phyloP scores from a whole-genome alignment of 2,329 filamentous ascomycete genomes.

The Tothia fuscella region DNA sequence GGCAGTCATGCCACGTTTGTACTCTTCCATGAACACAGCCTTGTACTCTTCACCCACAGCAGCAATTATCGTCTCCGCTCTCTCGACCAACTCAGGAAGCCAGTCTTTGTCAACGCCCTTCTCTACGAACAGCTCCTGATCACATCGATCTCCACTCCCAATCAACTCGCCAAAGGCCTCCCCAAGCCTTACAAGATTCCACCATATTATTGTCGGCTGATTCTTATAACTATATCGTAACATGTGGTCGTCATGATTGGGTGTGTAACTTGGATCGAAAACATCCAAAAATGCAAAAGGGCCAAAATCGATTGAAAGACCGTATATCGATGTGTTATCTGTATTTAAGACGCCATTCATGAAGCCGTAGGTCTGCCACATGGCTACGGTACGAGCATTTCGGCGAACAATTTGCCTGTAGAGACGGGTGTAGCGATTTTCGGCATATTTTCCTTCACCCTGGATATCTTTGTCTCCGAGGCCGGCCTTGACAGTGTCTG shows the following conservation, averaged over 20 bases:
- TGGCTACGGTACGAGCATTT: slow-evolving; percentile 78
- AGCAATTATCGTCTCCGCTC: slow-evolving; percentile 75
- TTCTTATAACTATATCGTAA: slow-evolving; percentile 86
- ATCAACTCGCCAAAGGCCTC: slow-evolving; percentile 83
- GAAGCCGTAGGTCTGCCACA: slow-evolving; percentile 98
- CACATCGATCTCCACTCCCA: slow-evolving; percentile 60
- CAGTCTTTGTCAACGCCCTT: slow-evolving; percentile 62
- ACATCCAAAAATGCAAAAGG: slow-evolving; percentile 97
- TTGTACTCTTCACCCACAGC: slow-evolving; percentile 80
- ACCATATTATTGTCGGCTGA: slow-evolving; percentile 95
- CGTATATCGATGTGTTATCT: slow-evolving; percentile 87
- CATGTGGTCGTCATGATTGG: slow-evolving; percentile 87
- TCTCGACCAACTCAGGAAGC: slow-evolving; percentile 56
- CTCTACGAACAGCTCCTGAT: slow-evolving; percentile 57
- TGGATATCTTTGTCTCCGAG: slow-evolving; percentile 49
- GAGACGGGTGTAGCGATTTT: slow-evolving; percentile 78
- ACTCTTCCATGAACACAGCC: slow-evolving; percentile 75
- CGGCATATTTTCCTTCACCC: slow-evolving; percentile 53
- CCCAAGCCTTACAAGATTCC: slow-evolving; percentile 87
- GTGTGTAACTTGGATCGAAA: slow-evolving; percentile 88
- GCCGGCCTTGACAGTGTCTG: slow-evolving; percentile 27
- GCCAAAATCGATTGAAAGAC: slow-evolving; percentile 85
- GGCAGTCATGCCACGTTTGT: slow-evolving; percentile 70
- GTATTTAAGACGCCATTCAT: slow-evolving; percentile 98
- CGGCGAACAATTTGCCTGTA: slow-evolving; percentile 78